Conservation (phyloP, 306 rosid species). For the Prunus mira region DNA sequence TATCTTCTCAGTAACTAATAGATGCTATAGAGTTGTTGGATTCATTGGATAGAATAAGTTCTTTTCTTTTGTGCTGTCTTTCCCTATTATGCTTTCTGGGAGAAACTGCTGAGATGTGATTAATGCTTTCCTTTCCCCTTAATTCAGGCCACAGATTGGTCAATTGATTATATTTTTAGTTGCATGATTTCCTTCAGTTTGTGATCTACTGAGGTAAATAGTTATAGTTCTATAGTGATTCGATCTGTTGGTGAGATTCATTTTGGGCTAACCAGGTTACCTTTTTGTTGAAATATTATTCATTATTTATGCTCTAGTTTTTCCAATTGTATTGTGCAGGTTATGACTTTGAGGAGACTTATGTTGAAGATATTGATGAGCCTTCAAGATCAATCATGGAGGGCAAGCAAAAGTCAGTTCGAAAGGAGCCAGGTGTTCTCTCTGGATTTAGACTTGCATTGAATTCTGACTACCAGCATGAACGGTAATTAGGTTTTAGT, state of each 20-base stretch:
- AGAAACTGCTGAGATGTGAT: not conserved
- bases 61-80: not conserved
- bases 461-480: constrained; percentile 69
- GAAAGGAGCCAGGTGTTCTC: constrained; percentile 51
- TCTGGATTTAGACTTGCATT: constrained; percentile 80
- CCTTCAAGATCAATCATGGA: constrained; percentile 56
- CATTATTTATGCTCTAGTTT: constrained; percentile 9
- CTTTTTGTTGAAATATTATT: not conserved
- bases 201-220: not conserved
- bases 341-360: constrained; percentile 69
- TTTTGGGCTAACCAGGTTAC: not conserved
- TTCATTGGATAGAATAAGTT: constrained; percentile 7
- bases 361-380: constrained; percentile 73
- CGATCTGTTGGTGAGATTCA: not conserved
- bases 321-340: constrained; percentile 40
- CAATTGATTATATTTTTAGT: not conserved
- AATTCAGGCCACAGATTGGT: not conserved
- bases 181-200: not conserved
- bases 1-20: not conserved
- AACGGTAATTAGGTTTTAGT: constrained; percentile 49
- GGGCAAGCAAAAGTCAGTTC: constrained; percentile 41
- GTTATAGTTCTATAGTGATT: not conserved
- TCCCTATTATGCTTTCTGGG: not conserved
- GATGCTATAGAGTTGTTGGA: constrained; percentile 14
- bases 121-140: not conserved